Evolutionary conservation across 140 eudicot species (phyloP), one percentile per base, ranked within the genome.

Genomic region (Flaveria floridana): DNA sequence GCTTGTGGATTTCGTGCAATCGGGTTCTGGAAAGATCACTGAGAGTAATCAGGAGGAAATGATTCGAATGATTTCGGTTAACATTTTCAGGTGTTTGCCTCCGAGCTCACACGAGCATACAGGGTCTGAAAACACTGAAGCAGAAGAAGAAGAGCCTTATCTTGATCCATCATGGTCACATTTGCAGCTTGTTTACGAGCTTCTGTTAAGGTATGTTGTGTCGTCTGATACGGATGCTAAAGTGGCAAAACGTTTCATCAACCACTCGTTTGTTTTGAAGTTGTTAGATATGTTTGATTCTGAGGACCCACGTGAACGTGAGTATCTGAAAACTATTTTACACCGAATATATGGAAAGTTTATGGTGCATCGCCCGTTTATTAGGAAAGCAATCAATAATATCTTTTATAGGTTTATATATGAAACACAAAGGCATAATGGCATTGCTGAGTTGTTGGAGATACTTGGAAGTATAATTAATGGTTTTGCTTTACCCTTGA

Each of bases 401-500:
- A 83, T 87, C 12, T 89, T 89, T 68, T 89, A 85, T 53, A 63
- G 93, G 74, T 85, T 89, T 71, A 87, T 87, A 53, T 83, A 87
- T 53, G 96, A 89, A 81, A 83, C 88, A 1, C 90, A 82, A 84
- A 85, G 89, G 78, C 92, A 87, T 61, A 81, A 83, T 72, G 96
- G 96, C 28, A 80, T 89, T 55, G 92, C 84, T 70, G 96, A 89
- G 83, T 80, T 89, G 39, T 78, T 89, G 86, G 96, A 89, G 86
- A 87, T 89, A 65, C 84, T 89, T 39, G 96, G 96, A 52, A 89
- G 96, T 25, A 89, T 89, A 78, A 89, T 89, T 44, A 89, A 89
- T 71, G 96, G 96, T 19, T 89, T 89, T 69, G 96, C 96, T 0
- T 76, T 89, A 85, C 96, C 96, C 7, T 85, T 89, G 96, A 89